A percentile compares a stretch with the other conserved stretches of the same genome.
These are phyloP conservation scores for Bullera alba DNA, from an alignment of 768 basidiomycete species.

Conservation along the genomic window DNA sequence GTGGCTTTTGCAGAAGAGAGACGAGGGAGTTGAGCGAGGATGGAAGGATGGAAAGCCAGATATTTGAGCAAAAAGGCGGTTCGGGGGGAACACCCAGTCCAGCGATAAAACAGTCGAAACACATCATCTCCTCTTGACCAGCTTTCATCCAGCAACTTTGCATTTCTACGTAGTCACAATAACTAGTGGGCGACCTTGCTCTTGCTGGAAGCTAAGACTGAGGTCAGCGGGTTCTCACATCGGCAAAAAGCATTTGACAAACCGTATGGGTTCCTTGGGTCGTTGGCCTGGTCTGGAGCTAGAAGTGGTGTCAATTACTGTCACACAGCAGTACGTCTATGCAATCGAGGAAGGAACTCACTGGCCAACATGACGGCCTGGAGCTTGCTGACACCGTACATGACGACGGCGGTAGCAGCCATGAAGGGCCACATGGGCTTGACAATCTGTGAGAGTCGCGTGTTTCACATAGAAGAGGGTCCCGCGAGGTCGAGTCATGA, in stretches of 20 bases:
- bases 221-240: background rate
- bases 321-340: background rate
- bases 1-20: slow-evolving; percentile 32
- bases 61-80: background rate
- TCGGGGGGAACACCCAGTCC: too few species aligned
- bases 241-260: background rate
- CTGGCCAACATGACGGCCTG: slow-evolving; percentile 36
- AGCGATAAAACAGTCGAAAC: too few species aligned
- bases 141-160: background rate
- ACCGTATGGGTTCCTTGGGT: slow-evolving; percentile 46
- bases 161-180: background rate
- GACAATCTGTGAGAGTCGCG: slow-evolving; percentile 31
- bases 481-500: too few species aligned
- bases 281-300: slow-evolving; percentile 35
- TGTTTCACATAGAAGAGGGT: too few species aligned
- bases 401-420: slow-evolving; percentile 30
- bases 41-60: slow-evolving; percentile 26
- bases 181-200: background rate
- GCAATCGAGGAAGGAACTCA: slow-evolving; percentile 15
- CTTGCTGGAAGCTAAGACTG: background rate
- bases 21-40: slow-evolving; percentile 32
- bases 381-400: slow-evolving; percentile 34
- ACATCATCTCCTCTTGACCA: too few species aligned
- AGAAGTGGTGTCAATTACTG: background rate
- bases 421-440: slow-evolving; percentile 45